Conservation (phyloP, 1,284 basidiomycete genomes). For the Ganoderma sp. region DNA sequence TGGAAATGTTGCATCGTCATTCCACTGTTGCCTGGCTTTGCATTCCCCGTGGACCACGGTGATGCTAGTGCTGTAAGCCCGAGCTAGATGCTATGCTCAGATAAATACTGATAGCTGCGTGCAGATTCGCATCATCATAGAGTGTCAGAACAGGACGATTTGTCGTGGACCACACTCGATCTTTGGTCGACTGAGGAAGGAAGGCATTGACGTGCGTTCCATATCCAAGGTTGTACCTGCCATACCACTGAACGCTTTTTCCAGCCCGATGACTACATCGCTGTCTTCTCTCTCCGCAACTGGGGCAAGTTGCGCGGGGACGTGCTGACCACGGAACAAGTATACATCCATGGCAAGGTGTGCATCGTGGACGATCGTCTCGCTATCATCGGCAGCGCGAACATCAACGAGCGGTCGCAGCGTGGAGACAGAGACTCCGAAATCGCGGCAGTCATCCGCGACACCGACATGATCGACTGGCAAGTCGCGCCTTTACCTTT, state of each 20-base stretch:
- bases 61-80: constrained; percentile 86
- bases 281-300: constrained; percentile 89
- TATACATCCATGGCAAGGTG: constrained; percentile 89
- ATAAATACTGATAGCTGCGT: constrained; percentile 14
- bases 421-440: constrained; percentile 97
- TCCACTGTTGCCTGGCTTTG: constrained; percentile 92
- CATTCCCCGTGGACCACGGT: constrained; percentile 90
- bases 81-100: not conserved
- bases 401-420: constrained; percentile 97
- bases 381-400: constrained; percentile 98
- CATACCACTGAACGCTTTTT: not conserved
- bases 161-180: constrained; percentile 92
- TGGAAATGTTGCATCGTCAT: constrained; percentile 97
- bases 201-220: constrained; percentile 82
- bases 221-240: not conserved
- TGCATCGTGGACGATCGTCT: constrained; percentile 97
- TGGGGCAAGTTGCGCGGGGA: constrained; percentile 94
- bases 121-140: constrained; percentile 89
- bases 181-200: constrained; percentile 84
- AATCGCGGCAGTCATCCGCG: constrained; percentile 89
- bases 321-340: constrained; percentile 89
- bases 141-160: constrained; percentile 93
- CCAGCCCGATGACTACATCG: constrained; percentile 90
- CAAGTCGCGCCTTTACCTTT: constrained; percentile 41
- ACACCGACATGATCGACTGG: constrained; percentile 97